Conservation (phyloP, 495 filamentous ascomycete genomes). For the Penicillium chermesinum region DNA sequence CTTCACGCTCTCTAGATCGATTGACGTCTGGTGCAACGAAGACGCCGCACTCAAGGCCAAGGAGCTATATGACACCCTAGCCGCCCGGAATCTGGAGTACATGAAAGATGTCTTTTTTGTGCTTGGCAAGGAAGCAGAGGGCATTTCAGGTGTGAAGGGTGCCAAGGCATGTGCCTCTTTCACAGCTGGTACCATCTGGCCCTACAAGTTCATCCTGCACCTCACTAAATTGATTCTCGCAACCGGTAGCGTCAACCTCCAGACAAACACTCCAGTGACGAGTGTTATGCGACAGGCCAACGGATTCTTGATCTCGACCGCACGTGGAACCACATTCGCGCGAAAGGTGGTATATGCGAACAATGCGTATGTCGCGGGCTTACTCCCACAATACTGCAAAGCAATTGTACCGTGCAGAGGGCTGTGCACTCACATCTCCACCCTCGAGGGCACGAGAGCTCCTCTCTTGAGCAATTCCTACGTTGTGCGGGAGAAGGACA, state of each 20-base stretch:
- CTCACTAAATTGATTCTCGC: neutral
- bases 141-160: conserved; percentile 3
- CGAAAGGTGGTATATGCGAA: neutral
- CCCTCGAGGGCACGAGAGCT: neutral
- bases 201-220: conserved; percentile 2
- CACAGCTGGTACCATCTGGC: conserved; percentile 1
- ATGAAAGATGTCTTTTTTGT: too few species aligned
- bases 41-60: too few species aligned
- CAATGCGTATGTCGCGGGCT: neutral
- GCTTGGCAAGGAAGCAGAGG: too few species aligned
- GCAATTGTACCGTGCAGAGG: neutral
- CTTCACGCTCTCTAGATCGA: too few species aligned
- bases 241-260: neutral
- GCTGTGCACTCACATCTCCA: neutral
- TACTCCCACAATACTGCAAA: neutral
- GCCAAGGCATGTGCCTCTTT: neutral
- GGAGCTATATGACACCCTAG: too few species aligned
- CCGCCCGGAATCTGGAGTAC: too few species aligned
- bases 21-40: too few species aligned
- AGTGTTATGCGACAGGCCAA: neutral
- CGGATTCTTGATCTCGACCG: neutral
- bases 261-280: neutral
- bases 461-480: neutral
- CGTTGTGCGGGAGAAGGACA: too few species aligned
- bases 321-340: neutral